Evolutionary conservation across 345 rosid species (phyloP), one percentile per base, ranked within the genome.

Genomic region (Eutrema japonicum): DNA sequence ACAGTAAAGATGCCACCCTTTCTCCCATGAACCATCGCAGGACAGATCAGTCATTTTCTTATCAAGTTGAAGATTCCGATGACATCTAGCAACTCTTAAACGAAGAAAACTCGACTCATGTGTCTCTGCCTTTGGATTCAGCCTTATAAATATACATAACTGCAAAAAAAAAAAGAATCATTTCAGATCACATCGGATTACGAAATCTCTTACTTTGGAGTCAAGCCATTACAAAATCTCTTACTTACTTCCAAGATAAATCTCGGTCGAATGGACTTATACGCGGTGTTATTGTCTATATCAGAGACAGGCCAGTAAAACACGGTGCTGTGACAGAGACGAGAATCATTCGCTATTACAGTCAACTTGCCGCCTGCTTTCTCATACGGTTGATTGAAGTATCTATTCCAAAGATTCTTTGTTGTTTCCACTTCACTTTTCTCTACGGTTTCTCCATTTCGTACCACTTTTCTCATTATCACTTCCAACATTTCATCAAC

Each of bases 321-420:
- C 18, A 86, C 79, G 3, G 80, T 76, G 66, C 69, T 81, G 29
- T 64, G 73, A n/a, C 78, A 38, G 32, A 56, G 71, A 49, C 47
- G 43, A 45, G 80, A 72, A 29, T 79, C 79, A 26, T 75, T 50
- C 10, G 78, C 74, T 63, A 46, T 4, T 49, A 82, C 41, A 14
- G 68, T 78, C 14, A 86, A 46, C 36, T 77, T 79, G 13, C 90
- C 91, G 37, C 98, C 97, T 53, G 97, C 95, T 78, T 85, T 93
- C 81, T 86, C 95, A 32, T 86, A 89, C 2, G 96, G 95, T 68
- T 88, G 93, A 74, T 89, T 84, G 48, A 93, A 93, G 6, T 58
- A 75, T 65, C 70, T 73, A 54, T 89, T 86, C 98, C 94, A 91
- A 4, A 86, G 60, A 52, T 71, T 77, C 80, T 81, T 83, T 16